Conservation (phyloP, 1,284 basidiomycete genomes). For the Apiotrichum veenhuisii region DNA sequence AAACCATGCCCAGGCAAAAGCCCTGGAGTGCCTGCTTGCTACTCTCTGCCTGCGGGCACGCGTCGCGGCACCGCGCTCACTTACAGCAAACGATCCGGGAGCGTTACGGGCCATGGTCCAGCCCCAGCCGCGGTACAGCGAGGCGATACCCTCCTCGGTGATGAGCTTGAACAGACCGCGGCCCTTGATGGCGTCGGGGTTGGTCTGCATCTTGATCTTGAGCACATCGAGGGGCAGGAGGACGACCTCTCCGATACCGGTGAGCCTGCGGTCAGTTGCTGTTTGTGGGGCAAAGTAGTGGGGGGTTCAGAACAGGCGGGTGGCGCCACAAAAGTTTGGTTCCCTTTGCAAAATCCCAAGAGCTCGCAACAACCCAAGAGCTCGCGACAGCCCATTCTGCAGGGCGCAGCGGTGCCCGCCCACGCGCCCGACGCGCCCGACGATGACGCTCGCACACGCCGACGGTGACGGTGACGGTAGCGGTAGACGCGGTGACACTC, state of each 20-base stretch:
- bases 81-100: constrained; percentile 87
- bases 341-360: too few species aligned
- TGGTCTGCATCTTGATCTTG: constrained; percentile 98
- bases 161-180: constrained; percentile 87
- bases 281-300: background rate
- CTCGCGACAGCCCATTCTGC: too few species aligned
- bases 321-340: background rate
- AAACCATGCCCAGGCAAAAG: too few species aligned
- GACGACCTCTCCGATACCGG: constrained; percentile 95
- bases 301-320: background rate
- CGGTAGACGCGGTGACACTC: constrained; percentile 37
- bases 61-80: constrained; percentile 44
- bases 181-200: constrained; percentile 90
- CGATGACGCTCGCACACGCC: too few species aligned
- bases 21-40: too few species aligned
- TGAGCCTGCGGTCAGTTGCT: constrained; percentile 59
- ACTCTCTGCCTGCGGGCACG: too few species aligned
- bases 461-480: too few species aligned
- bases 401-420: too few species aligned
- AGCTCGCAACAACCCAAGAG: too few species aligned
- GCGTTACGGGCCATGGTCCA: constrained; percentile 99
- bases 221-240: constrained; percentile 91
- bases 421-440: too few species aligned
- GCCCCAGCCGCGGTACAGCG: constrained; percentile 94
- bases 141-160: constrained; percentile 78